Evolutionary conservation across 2,329 filamentous ascomycete species (phyloP), one percentile per base, ranked within the genome.

Genomic region (Aureobasidium sp.): DNA sequence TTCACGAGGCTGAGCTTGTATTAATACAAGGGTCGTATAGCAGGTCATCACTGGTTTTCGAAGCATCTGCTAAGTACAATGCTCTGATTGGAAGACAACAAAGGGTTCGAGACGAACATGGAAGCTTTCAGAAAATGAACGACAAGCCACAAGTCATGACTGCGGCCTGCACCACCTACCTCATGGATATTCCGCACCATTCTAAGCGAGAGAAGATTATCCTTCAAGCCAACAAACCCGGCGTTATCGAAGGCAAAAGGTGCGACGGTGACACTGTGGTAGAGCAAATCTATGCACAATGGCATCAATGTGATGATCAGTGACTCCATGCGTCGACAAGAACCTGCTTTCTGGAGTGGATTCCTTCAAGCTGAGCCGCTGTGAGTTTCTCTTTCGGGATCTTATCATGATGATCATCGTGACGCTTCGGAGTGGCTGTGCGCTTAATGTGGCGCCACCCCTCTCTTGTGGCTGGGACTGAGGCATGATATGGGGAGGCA

Each of bases 301-400:
- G 57, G 57, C 57, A 59, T 59, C 57, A 59, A 50, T 39, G 3
- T 25, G 57, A 27, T 50, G 57, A 59, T 59, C 57, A 34, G 27
- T 59, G 45, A 59, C 57, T 45, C 27, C 25, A 50, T 50, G 14
- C 25, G 36, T 36, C 36, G 8, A 21, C 36, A 30, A 45, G 34
- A 59, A 59, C 57, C 45, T 50, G 57, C 44, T 59, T 59, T 59
- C 48, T 34, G 34, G 14, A 6, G 57, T 30, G 25, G 34, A 11
- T 6, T 16, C 3, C 21, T 44, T 10, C 11, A 10, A 25, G 36
- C 41, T 21, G 16, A 50, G 57, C 45, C 57, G 44, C 41, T 29
- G 54, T 29, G 45, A 50, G 45, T 32, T 50, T 45, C 34, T 14
- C 27, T 59, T 11, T 25, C 25, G 57, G 29, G 6, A 4, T 29